Percentiles rank a stretch among this genome's conserved stretches.
These are phyloP conservation scores for Geum urbanum DNA, from an alignment of 306 rosid genomes.

Conservation along the genomic window DNA sequence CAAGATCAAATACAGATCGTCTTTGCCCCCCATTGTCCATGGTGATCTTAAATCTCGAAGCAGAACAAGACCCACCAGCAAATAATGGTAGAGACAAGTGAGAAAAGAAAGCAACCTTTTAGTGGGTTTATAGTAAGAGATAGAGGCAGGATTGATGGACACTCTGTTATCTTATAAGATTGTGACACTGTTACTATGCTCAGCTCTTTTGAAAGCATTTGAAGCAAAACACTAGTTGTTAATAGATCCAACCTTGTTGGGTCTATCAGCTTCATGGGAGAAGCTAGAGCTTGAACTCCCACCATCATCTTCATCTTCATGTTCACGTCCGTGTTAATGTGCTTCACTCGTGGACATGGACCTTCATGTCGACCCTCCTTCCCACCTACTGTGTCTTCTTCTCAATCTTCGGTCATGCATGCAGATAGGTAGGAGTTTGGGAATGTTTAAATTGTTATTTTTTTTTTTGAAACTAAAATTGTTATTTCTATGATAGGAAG, in stretches of 20 bases:
- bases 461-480: too few relatives aligned
- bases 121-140: slow-evolving; percentile 36
- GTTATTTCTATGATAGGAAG: slow-evolving; percentile 15
- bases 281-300: slow-evolving; percentile 15
- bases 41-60: slow-evolving; percentile 29
- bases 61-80: slow-evolving; percentile 43
- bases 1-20: slow-evolving; percentile 44
- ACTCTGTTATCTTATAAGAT: slow-evolving; percentile 24
- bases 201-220: slow-evolving; percentile 11
- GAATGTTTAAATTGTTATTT: slow-evolving; percentile 7
- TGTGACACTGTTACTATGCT: slow-evolving; percentile 10
- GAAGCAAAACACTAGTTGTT: slow-evolving; percentile 6
- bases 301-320: slow-evolving; percentile 34
- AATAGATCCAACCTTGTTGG: slow-evolving; percentile 40
- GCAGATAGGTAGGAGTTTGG: neutral
- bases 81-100: slow-evolving; percentile 35
- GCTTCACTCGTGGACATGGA: slow-evolving; percentile 1
- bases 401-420: neutral
- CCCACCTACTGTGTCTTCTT: slow-evolving; percentile 6
- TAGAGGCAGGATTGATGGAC: slow-evolving; percentile 15
- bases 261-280: slow-evolving; percentile 44
- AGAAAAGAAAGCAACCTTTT: slow-evolving; percentile 23
- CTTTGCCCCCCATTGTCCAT: slow-evolving; percentile 46
- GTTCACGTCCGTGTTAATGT: neutral
- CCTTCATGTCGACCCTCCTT: slow-evolving; percentile 3